Percentiles rank a stretch among this genome's conserved stretches.
Conservation (phyloP, 2,329 filamentous ascomycete species). For the Fusarium drepaniforme region DNA sequence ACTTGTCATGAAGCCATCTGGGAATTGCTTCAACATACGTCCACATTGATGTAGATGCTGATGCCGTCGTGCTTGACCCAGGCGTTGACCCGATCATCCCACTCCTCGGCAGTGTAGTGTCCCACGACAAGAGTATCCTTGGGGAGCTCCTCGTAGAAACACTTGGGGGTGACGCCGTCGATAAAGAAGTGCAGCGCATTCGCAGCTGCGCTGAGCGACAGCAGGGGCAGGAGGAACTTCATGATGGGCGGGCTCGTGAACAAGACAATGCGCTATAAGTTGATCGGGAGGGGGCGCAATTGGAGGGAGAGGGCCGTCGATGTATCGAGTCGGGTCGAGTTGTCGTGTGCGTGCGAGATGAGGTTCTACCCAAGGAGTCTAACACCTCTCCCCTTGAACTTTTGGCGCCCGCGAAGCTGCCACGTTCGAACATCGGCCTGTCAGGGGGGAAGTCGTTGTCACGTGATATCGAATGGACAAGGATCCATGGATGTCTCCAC, state of each 20-base stretch:
- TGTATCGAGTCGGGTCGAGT: slow-evolving; percentile 1
- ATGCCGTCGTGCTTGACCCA: slow-evolving; percentile 83
- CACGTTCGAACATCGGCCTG: slow-evolving; percentile 62
- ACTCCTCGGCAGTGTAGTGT: slow-evolving; percentile 89
- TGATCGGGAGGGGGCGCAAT: slow-evolving; percentile 23
- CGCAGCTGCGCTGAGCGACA: slow-evolving; percentile 73
- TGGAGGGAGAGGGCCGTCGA: slow-evolving; percentile 8
- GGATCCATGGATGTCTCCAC: not conserved
- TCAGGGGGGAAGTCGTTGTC: slow-evolving; percentile 49
- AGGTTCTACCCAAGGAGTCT: slow-evolving; percentile 16
- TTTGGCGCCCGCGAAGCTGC: slow-evolving; percentile 56
- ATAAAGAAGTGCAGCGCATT: slow-evolving; percentile 97
- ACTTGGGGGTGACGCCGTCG: slow-evolving; percentile 87
- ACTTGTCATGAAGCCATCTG: not conserved
- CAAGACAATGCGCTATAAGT: slow-evolving; percentile 5
- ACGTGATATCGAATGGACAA: slow-evolving; percentile 48
- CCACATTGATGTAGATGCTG: slow-evolving; percentile 90
- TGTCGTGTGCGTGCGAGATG: slow-evolving; percentile 25
- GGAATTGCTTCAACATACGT: slow-evolving; percentile 62
- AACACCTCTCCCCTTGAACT: slow-evolving; percentile 31
- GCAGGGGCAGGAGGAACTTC: slow-evolving; percentile 72
- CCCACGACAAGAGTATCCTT: slow-evolving; percentile 98
- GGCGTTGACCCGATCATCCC: slow-evolving; percentile 74
- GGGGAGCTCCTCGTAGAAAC: slow-evolving; percentile 97
- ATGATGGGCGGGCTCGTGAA: slow-evolving; percentile 53